Conservation (phyloP, 495 filamentous ascomycete species). For the Usnea hakonensis region DNA sequence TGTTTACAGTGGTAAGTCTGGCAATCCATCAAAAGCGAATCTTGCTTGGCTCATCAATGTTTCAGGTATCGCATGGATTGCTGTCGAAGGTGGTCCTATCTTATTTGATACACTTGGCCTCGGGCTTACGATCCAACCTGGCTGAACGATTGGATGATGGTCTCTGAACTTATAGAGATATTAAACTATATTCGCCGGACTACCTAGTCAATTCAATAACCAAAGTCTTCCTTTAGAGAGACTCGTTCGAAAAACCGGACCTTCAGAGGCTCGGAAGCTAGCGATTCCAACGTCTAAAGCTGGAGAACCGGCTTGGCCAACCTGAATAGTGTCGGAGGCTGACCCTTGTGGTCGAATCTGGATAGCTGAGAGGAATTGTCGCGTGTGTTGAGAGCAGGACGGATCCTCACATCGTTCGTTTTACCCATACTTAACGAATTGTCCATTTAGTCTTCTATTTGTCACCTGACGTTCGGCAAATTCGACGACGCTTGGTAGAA, state of each 20-base stretch:
- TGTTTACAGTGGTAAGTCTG: constrained; percentile 75
- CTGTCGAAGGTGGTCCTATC: constrained; percentile 58
- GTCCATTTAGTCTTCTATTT: too few species aligned
- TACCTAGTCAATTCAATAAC: background rate
- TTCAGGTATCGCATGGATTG: constrained; percentile 67
- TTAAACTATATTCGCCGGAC: background rate
- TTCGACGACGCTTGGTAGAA: background rate
- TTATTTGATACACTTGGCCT: constrained; percentile 61
- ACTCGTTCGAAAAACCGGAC: background rate
- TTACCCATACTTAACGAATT: background rate
- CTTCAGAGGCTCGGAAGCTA: background rate
- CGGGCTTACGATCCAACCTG: constrained; percentile 30
- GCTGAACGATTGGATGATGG: constrained; percentile 2
- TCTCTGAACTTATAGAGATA: background rate
- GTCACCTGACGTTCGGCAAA: background rate
- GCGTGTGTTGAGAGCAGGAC: background rate
- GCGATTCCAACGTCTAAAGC: background rate
- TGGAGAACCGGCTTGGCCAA: background rate
- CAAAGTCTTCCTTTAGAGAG: background rate
- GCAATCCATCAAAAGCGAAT: constrained; percentile 7
- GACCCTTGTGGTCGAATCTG: background rate
- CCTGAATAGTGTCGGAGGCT: background rate
- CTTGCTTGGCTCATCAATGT: background rate
- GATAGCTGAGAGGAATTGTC: background rate
- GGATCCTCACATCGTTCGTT: background rate